Conservation (phyloP, 2,329 filamentous ascomycete species). For the Chrysoporthe deuterocubensis region DNA sequence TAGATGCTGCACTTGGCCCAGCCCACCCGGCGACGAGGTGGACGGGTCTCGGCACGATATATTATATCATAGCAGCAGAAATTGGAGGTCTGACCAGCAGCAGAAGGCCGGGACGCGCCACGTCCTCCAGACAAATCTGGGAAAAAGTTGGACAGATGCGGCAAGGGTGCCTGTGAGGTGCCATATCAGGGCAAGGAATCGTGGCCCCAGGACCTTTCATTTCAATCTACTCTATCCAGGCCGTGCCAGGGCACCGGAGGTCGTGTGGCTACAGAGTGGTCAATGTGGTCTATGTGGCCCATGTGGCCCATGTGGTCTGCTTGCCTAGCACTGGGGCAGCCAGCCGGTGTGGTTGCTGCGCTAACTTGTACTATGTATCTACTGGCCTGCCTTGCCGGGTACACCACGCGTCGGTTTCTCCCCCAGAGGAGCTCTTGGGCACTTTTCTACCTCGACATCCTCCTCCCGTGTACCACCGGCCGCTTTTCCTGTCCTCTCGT, state of each 20-base stretch:
- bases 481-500: slow-evolving; percentile 5
- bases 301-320: no score
- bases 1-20: not conserved
- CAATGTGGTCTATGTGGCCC: no score
- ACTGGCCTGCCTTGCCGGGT: not conserved
- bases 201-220: not conserved
- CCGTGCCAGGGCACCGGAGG: not conserved
- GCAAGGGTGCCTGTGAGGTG: not conserved
- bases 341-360: no score
- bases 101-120: not conserved
- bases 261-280: not conserved
- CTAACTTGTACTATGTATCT: no score
- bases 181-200: not conserved
- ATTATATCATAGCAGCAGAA: no score
- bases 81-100: not conserved
- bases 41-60: not conserved
- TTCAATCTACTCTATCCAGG: no score
- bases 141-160: not conserved
- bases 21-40: not conserved
- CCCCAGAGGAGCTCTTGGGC: not conserved
- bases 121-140: not conserved
- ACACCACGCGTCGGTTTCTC: not conserved
- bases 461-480: not conserved
- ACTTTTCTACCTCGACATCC: slow-evolving; percentile 2
- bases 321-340: no score